phyloP scores from a whole-genome alignment of 495 filamentous ascomycete genomes.

The Parachaetomium inaequale region DNA sequence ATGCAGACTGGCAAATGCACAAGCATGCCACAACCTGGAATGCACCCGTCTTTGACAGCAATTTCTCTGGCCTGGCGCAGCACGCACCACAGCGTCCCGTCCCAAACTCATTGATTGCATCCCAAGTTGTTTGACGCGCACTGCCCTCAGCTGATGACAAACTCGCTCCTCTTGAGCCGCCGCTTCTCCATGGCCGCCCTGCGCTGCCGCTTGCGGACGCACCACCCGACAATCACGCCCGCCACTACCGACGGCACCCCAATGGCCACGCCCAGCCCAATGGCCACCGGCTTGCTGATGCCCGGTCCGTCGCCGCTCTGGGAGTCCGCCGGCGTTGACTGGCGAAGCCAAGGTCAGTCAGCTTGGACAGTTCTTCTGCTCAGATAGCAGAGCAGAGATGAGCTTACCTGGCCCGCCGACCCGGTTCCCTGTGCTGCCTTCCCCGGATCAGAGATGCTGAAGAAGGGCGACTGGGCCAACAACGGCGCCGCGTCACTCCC shows the following conservation, averaged over 20 bases:
- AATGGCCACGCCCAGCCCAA: constrained; percentile 31
- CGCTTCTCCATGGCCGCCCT: constrained; percentile 21
- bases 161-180: constrained; percentile 26
- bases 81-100: not conserved
- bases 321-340: constrained; percentile 8
- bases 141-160: constrained; percentile 29
- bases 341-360: not conserved
- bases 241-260: constrained; percentile 24
- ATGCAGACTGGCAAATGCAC: not conserved
- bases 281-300: constrained; percentile 25
- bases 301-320: not conserved
- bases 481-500: constrained; percentile 16
- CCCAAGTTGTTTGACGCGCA: not conserved
- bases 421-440: not conserved
- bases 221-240: constrained; percentile 25
- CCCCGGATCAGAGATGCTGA: constrained; percentile 18
- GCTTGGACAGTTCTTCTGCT: not conserved
- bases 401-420: constrained; percentile 4
- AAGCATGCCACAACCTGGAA: not conserved
- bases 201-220: constrained; percentile 21
- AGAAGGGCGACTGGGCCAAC: constrained; percentile 28
- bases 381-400: not conserved
- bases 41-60: not conserved
- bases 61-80: not conserved
- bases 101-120: not conserved